Evolutionary conservation across 1,139 yeast species (phyloP).

Genomic region (Cylindricascospora bacillispora): DNA sequence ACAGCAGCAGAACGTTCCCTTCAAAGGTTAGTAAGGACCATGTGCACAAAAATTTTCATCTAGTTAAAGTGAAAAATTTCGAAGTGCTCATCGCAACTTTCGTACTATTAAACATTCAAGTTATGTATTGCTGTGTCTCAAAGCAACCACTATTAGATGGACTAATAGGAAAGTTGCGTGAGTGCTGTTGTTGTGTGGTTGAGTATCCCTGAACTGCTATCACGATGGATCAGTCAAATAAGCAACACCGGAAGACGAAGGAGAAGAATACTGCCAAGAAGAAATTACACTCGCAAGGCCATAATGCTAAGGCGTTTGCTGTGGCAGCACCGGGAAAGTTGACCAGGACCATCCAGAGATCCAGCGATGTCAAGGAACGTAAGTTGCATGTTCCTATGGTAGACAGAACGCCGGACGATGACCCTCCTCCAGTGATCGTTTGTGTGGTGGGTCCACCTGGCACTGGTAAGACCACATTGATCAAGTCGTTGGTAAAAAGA

Average conservation of each 20-base stretch:
- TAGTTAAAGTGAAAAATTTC: too few species aligned
- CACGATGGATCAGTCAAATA: conserved; percentile 40
- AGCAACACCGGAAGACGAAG: conserved; percentile 46
- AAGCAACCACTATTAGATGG: too few species aligned
- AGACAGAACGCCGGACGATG: conserved; percentile 93
- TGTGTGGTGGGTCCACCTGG: conserved; percentile 99
- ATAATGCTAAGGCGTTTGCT: conserved; percentile 89
- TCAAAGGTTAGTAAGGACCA: too few species aligned
- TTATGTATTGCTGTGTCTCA: too few species aligned
- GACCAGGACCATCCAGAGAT: conserved; percentile 71
- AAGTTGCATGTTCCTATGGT: conserved; percentile 95
- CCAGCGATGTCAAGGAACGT: conserved; percentile 77
- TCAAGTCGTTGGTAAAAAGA: conserved; percentile 77
- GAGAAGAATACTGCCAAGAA: conserved; percentile 60
- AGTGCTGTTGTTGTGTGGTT: too few species aligned
- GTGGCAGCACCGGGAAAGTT: conserved; percentile 85
- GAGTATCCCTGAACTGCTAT: too few species aligned
- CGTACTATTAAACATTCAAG: too few species aligned
- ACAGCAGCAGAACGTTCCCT: too few species aligned
- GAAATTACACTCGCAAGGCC: conserved; percentile 83
- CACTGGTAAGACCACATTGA: conserved; percentile 90
- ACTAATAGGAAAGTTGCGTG: too few species aligned
- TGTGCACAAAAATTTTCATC: too few species aligned
- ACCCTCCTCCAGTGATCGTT: conserved; percentile 91
- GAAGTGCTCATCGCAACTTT: too few species aligned